Evolutionary conservation across 2,329 filamentous ascomycete species (phyloP).

Genomic region (Neospermospora avenae): DNA sequence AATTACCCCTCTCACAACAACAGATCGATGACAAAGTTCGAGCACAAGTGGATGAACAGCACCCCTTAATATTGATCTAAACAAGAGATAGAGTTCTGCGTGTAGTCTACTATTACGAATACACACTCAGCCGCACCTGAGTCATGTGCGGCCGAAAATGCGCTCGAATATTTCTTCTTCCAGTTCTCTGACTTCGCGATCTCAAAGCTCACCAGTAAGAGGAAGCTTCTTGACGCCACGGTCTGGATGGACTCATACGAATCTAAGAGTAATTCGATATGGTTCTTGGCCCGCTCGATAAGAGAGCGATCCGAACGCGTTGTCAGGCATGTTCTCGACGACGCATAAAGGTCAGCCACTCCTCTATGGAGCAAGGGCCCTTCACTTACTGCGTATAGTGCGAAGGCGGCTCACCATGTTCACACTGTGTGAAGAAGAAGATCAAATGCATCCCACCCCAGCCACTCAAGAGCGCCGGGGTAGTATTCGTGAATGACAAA

Average conservation of each 20-base stretch:
- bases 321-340: constrained; percentile 22
- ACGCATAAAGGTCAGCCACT: constrained; percentile 20
- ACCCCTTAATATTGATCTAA: neutral
- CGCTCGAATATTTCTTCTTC: constrained; percentile 5
- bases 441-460: constrained; percentile 17
- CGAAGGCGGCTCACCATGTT: constrained; percentile 21
- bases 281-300: constrained; percentile 22
- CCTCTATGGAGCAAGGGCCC: neutral
- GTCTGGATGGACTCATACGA: neutral
- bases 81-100: neutral
- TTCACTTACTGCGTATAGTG: constrained; percentile 19
- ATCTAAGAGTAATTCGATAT: neutral
- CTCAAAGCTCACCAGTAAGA: neutral
- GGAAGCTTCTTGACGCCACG: neutral
- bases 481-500: constrained; percentile 11
- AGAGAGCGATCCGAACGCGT: constrained; percentile 14
- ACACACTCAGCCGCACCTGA: neutral
- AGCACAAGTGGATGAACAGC: neutral
- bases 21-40: neutral
- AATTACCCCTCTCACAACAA: neutral
- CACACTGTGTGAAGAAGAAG: constrained; percentile 22
- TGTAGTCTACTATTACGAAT: neutral
- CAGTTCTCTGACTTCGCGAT: neutral
- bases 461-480: neutral
- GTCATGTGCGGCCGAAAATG: neutral